Percentiles rank a stretch among this genome's conserved stretches.
phyloP scores from a whole-genome alignment of 1,139 yeast species.

The Sugiyamaella sp. region DNA sequence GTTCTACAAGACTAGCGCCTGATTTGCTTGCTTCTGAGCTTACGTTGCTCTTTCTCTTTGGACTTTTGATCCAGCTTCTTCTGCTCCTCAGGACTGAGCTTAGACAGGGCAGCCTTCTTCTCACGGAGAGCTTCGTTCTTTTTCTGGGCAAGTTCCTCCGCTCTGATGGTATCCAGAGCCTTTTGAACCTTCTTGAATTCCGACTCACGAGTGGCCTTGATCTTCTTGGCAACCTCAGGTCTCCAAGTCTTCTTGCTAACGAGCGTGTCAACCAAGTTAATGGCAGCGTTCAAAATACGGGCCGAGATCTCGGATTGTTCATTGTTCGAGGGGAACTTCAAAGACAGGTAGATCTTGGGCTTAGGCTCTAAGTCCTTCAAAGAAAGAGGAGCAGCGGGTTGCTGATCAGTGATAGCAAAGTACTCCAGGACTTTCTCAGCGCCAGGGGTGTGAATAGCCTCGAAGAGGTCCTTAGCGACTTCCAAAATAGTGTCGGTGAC shows the following conservation, averaged over 20 bases:
- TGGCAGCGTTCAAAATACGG: conserved; percentile 54
- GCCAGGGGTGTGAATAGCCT: conserved; percentile 48
- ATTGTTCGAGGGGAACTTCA: conserved; percentile 52
- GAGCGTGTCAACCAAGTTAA: conserved; percentile 57
- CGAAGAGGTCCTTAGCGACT: conserved; percentile 52
- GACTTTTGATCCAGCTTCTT: conserved; percentile 75
- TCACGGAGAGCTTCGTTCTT: conserved; percentile 71
- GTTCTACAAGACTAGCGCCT: conserved; percentile 10
- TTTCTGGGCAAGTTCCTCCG: conserved; percentile 69
- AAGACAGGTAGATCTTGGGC: conserved; percentile 58
- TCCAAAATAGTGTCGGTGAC: conserved; percentile 63
- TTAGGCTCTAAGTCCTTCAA: conserved; percentile 55
- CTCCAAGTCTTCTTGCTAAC: conserved; percentile 49
- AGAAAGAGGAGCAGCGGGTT: conserved; percentile 61
- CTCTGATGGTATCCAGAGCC: conserved; percentile 59
- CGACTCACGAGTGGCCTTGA: conserved; percentile 71
- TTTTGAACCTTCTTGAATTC: conserved; percentile 65
- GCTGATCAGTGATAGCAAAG: conserved; percentile 83
- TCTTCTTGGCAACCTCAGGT: conserved; percentile 73
- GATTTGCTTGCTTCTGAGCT: conserved; percentile 51
- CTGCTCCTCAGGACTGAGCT: conserved; percentile 60
- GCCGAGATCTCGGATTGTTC: conserved; percentile 53
- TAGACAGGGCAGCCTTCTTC: conserved; percentile 55
- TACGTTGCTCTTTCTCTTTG: conserved; percentile 58
- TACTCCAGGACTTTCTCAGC: conserved; percentile 60